Conservation (phyloP, 176 grass and related monocot genomes). For the Chrysopogon serrulatus region DNA sequence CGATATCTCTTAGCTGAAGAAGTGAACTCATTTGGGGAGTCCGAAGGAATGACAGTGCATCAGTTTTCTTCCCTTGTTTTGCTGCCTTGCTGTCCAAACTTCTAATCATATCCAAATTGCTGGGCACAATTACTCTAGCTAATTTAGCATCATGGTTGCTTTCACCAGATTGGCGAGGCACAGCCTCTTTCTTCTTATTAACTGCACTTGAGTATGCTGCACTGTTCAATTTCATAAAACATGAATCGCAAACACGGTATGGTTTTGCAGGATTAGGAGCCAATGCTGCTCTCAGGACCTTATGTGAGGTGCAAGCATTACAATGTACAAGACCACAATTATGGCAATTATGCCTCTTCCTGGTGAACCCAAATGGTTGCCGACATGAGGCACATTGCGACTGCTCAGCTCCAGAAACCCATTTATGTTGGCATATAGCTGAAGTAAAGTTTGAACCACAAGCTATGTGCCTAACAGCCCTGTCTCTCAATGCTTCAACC, state of each 20-base stretch:
- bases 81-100: conserved; percentile 73
- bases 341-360: conserved; percentile 95
- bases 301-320: conserved; percentile 72
- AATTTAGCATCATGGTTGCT: conserved; percentile 57
- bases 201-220: conserved; percentile 41
- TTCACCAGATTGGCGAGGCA: conserved; percentile 55
- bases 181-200: conserved; percentile 58
- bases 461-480: conserved; percentile 68
- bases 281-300: conserved; percentile 66
- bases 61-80: conserved; percentile 61
- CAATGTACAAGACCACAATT: conserved; percentile 92
- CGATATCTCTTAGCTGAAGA: conserved; percentile 70
- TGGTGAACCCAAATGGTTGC: conserved; percentile 90
- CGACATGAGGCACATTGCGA: conserved; percentile 74
- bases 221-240: conserved; percentile 86
- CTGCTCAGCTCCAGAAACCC: conserved; percentile 73
- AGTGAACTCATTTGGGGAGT: conserved; percentile 71
- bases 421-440: conserved; percentile 90
- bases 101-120: conserved; percentile 88
- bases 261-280: conserved; percentile 90
- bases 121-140: conserved; percentile 50
- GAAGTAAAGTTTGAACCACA: conserved; percentile 92
- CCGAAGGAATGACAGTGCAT: conserved; percentile 53
- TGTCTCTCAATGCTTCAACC: conserved; percentile 86
- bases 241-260: conserved; percentile 93